Base-by-base conservation (phyloP, 345 rosid genomes). In the Capsella bursapastoris region DNA sequence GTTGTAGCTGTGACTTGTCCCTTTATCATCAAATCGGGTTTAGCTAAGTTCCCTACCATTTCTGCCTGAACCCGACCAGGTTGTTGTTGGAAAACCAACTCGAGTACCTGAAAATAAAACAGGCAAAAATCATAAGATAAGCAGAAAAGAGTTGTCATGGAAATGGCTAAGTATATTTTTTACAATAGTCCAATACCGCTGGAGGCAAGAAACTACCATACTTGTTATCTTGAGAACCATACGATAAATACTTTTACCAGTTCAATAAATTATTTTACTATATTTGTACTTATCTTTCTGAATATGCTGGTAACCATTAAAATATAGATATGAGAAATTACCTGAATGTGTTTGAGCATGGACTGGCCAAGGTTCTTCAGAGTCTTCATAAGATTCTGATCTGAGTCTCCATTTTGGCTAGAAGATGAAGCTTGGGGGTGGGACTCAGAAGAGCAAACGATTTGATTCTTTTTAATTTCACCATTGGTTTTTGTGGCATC, bases 271-370 rank as follows among this genome's bases (percentile, higher is more conserved):
- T 0, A 22, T 32, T 12, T 16, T 55, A 22, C 15, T 52, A 38
- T 52, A 27, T 53, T 22, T 43, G 37, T 13, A 14, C 9, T 51
- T 48, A 16, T 13, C 6, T 16, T 49, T 45, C 18, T 8, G 15
- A n/a, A 32, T 31, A 28, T 47, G 6, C 40, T 31, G 25, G 31
- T 27, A 27, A 32, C 1, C 11, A 22, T 27, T 45, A 14, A 45
- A 60, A 50, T 67, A 41, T 22, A 35, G 48, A 62, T 51, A 11
- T 15, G 49, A 55, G 47, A 66, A 27, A 14, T 80, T 81, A 93
- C 97, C 97, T 93, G 96, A 82, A 93, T 86, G 61, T 90, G 97
- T 71, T 90, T 95, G 11, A 90, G 85, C 93, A 93, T 93, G 45
- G 96, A 80, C 61, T 93, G 88, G 25, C 97, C 98, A 28, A 93